Conservation (phyloP, 352 stramenopile genomes). For the Thalassiosira livingstoniorum region DNA sequence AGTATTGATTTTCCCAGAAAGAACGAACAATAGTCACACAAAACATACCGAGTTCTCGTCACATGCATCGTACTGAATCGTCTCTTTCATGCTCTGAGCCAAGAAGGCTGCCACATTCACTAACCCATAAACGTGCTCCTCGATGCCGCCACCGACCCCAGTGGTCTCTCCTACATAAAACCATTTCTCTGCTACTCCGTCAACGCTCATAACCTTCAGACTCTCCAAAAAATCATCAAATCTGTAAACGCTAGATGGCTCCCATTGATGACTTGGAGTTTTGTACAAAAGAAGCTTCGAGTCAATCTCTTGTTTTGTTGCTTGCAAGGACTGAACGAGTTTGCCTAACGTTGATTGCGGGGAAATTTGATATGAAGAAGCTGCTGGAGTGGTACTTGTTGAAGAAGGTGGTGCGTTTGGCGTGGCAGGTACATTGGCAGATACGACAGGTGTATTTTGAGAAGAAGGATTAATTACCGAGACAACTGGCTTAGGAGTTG, state of each 20-base stretch:
- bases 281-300: slow-evolving; percentile 37
- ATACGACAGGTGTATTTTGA: too few species aligned
- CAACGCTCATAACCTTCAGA: slow-evolving; percentile 25
- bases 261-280: not conserved
- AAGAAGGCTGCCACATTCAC: slow-evolving; percentile 45
- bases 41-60: slow-evolving; percentile 62
- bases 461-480: too few species aligned
- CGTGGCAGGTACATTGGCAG: too few species aligned
- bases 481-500: too few species aligned
- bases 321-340: too few species aligned
- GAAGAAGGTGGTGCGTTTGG: too few species aligned
- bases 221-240: slow-evolving; percentile 17
- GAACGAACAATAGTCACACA: slow-evolving; percentile 16
- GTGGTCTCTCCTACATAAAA: slow-evolving; percentile 39
- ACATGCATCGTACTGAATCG: slow-evolving; percentile 53
- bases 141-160: not conserved
- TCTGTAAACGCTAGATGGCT: slow-evolving; percentile 26
- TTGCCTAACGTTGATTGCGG: too few species aligned
- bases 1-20: slow-evolving; percentile 24
- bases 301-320: slow-evolving; percentile 5
- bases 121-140: slow-evolving; percentile 30
- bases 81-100: slow-evolving; percentile 57
- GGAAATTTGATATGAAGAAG: too few species aligned
- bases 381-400: too few species aligned
- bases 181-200: slow-evolving; percentile 27